Evolutionary conservation across 805 yeast species (phyloP).

Genomic region (Saccharomyces cerevisiae): DNA sequence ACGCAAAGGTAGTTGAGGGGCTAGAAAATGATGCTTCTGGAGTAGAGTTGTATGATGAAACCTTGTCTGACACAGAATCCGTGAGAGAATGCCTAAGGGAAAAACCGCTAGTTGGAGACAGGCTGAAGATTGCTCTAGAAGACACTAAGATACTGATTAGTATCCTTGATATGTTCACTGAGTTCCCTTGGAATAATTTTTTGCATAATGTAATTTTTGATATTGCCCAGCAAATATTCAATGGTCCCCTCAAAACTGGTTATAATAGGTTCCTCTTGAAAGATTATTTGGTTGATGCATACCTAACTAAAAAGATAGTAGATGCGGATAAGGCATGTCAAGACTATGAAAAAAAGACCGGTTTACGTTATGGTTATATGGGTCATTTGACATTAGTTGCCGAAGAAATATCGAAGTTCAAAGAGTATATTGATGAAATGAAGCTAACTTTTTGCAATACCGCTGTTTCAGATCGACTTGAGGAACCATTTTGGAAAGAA

Average conservation of each 20-base stretch:
- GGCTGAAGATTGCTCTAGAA: conserved; percentile 54
- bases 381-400: conserved; percentile 90
- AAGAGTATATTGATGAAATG: conserved; percentile 37
- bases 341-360: conserved; percentile 50
- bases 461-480: conserved; percentile 19
- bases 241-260: conserved; percentile 62
- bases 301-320: conserved; percentile 54
- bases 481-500: conserved; percentile 50
- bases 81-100: conserved; percentile 35
- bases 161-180: conserved; percentile 58
- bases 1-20: conserved; percentile 1
- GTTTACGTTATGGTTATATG: conserved; percentile 84
- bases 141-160: conserved; percentile 53
- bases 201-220: conserved; percentile 81
- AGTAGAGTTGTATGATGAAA: background rate
- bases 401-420: conserved; percentile 90
- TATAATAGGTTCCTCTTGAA: conserved; percentile 54
- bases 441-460: conserved; percentile 20
- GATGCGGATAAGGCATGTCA: conserved; percentile 53
- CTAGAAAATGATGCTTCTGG: background rate
- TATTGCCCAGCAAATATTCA: conserved; percentile 69
- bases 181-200: conserved; percentile 75
- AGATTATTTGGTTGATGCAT: conserved; percentile 52
- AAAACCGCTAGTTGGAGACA: conserved; percentile 62
- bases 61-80: conserved; percentile 23